Base-by-base conservation (phyloP, 805 yeast genomes). In the Pichia insulana region DNA sequence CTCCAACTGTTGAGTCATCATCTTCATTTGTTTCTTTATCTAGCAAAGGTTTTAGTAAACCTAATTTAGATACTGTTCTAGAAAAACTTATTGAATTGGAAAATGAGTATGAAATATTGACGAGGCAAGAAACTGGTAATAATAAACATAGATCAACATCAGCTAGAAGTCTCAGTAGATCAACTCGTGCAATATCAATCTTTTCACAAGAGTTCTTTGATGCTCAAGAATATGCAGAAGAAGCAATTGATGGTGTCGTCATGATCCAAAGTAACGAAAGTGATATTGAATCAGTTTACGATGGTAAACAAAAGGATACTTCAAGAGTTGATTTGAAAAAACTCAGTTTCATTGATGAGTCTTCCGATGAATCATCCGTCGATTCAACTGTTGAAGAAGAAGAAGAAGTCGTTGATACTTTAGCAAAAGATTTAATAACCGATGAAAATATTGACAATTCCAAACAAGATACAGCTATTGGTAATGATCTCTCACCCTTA, bases 221-320 rank as follows among this genome's bases (percentile, higher is more conserved):
- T 63, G 95, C 95, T 1, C 70, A 70, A 39, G 90, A 83, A 34
- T 70, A 67, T 48, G 59, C 72, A n/a, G 78, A 70, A 39, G 69
- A 68, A 17, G 56, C 59, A 50, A 67, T 50, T 35, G 63, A 57
- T 2, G 81, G 78, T 3, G 85, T 81, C 12, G 76, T 80, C n/a
- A 59, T 80, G 54, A 59, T 79, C 15, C 65, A 67, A 37, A 52
- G 48, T 28, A 28, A 28, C 10, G 35, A 61, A 52, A 17, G 57
- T 28, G 31, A 28, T 28, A 6, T 11, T 12, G 31, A 28, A 12
- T 28, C 15, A 28, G 15, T n/a, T 28, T 28, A 28, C 10, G 15
- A 28, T 28, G 6, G 11, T 12, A 28, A 28, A 28, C 31, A 11
- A 11, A 28, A 28, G 15, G 31, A 28, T 4, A 12, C 31, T 28